Percentiles rank a stretch among this genome's conserved stretches.
Evolutionary conservation across 139 green algal genomes (phyloP).

Genomic region (Yamagishiella unicocca): DNA sequence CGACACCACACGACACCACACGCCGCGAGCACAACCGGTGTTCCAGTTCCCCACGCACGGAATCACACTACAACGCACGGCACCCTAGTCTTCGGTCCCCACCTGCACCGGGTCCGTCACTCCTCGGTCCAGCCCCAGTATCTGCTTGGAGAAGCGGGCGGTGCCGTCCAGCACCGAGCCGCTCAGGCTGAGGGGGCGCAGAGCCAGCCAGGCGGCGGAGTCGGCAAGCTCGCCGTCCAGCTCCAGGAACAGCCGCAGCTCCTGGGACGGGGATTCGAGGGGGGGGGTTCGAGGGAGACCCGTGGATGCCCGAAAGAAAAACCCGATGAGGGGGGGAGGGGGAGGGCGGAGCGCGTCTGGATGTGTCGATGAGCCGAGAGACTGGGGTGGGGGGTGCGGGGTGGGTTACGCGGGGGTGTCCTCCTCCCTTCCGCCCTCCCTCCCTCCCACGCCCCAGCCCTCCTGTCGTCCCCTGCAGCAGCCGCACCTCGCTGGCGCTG

Average conservation of each 20-base stretch:
- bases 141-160: slow-evolving; percentile 77
- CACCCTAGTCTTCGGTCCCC: no score
- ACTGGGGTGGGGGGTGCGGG: no score
- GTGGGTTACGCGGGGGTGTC: no score
- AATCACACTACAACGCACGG: no score
- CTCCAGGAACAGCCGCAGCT: slow-evolving; percentile 89
- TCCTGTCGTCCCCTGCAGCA: neutral
- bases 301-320: neutral
- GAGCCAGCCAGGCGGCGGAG: slow-evolving; percentile 69
- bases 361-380: neutral
- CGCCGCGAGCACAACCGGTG: no score
- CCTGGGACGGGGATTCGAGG: slow-evolving; percentile 53
- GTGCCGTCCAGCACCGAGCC: slow-evolving; percentile 79
- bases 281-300: no score
- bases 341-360: neutral
- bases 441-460: no score
- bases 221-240: slow-evolving; percentile 75
- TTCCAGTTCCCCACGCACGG: no score
- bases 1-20: no score
- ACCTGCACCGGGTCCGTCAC: slow-evolving; percentile 78
- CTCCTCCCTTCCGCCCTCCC: no score
- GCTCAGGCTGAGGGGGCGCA: slow-evolving; percentile 67
- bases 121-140: slow-evolving; percentile 73
- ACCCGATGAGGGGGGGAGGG: neutral
- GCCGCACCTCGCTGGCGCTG: slow-evolving; percentile 60